Percentiles rank a stretch among this genome's conserved stretches.
These are phyloP conservation scores for Karstenula rhodostoma DNA, from an alignment of 2,329 filamentous ascomycete species.

Conservation along the genomic window DNA sequence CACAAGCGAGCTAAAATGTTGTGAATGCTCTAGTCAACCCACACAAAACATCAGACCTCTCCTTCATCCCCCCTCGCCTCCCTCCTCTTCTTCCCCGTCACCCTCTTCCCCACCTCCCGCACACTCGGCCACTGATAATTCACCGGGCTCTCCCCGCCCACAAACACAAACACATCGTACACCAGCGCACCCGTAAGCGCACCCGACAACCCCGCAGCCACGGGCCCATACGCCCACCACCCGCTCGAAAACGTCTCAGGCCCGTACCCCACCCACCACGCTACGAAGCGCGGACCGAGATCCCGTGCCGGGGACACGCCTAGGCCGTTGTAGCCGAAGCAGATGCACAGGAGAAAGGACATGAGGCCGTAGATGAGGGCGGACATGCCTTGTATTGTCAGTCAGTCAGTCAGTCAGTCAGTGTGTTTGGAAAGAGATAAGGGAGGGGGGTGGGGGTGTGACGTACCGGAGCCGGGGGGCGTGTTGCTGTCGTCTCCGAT, in stretches of 20 bases:
- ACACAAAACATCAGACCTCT: constrained; percentile 15
- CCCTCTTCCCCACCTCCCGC: constrained; percentile 33
- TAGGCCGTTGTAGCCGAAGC: constrained; percentile 39
- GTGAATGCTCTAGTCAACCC: neutral
- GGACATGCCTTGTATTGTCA: constrained; percentile 59
- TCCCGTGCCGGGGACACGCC: constrained; percentile 75
- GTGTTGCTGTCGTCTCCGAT: constrained; percentile 60
- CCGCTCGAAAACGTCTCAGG: constrained; percentile 49
- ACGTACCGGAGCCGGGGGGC: constrained; percentile 58
- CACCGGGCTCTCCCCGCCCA: constrained; percentile 39
- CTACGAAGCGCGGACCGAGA: constrained; percentile 73
- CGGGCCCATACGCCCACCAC: constrained; percentile 42
- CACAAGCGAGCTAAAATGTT: too few species aligned
- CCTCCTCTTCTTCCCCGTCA: constrained; percentile 23
- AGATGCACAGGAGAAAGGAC: constrained; percentile 35
- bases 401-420: constrained; percentile 13
- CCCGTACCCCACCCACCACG: constrained; percentile 73
- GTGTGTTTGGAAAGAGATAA: constrained; percentile 67
- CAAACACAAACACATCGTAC: constrained; percentile 44
- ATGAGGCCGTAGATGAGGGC: constrained; percentile 49
- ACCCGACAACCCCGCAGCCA: constrained; percentile 35
- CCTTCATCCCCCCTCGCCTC: constrained; percentile 30
- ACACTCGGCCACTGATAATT: constrained; percentile 41
- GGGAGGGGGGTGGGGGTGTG: constrained; percentile 66
- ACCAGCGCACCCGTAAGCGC: constrained; percentile 36